Conservation (phyloP, 176 grass and related monocot species). For the Saccharum officinarum region DNA sequence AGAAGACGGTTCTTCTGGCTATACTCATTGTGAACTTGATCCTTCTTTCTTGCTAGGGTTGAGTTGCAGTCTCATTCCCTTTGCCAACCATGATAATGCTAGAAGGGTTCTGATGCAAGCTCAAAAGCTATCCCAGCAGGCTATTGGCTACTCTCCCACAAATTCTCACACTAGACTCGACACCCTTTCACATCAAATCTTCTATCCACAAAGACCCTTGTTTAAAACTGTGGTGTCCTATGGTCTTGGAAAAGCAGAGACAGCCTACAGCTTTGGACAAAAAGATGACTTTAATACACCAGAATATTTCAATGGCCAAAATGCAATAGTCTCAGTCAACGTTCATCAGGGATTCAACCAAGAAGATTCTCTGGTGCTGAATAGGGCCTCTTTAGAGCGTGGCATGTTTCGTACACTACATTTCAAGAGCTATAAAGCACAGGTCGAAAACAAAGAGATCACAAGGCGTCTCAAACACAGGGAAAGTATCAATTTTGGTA, state of each 20-base stretch:
- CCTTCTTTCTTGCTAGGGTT: slow-evolving; percentile 78
- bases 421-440: slow-evolving; percentile 78
- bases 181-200: slow-evolving; percentile 75
- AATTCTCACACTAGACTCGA: slow-evolving; percentile 70
- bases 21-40: slow-evolving; percentile 85
- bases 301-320: slow-evolving; percentile 91
- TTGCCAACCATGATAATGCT: slow-evolving; percentile 82
- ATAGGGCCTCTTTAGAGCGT: slow-evolving; percentile 81
- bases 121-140: slow-evolving; percentile 83
- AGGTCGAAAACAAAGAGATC: slow-evolving; percentile 65
- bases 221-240: slow-evolving; percentile 83
- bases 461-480: slow-evolving; percentile 58
- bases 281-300: slow-evolving; percentile 53
- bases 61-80: slow-evolving; percentile 85
- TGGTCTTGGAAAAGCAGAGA: slow-evolving; percentile 51
- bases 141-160: slow-evolving; percentile 78
- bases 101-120: slow-evolving; percentile 72
- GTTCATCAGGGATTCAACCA: slow-evolving; percentile 93
- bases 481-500: slow-evolving; percentile 68
- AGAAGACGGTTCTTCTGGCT: slow-evolving; percentile 42
- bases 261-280: slow-evolving; percentile 35
- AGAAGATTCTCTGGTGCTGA: slow-evolving; percentile 91
- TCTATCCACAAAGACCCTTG: slow-evolving; percentile 82
- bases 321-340: slow-evolving; percentile 76
- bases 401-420: slow-evolving; percentile 80